Base-by-base conservation (phyloP, 169 alveolate genomes). In the Cyclospora cayetanensis region DNA sequence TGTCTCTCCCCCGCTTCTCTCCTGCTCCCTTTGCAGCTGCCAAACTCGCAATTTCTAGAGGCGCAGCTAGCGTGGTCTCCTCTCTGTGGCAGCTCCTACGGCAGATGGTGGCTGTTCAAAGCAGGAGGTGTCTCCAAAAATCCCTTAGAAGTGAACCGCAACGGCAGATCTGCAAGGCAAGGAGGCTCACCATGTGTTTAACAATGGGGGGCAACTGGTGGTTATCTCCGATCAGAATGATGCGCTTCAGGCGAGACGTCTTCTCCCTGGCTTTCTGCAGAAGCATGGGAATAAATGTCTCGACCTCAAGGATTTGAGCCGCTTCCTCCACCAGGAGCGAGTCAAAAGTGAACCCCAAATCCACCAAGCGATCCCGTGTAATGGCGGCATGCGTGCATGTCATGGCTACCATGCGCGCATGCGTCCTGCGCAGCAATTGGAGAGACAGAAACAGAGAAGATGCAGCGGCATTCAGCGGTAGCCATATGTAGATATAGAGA, bases 301-400 rank as follows among this genome's bases (percentile, higher is more conserved):
- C 99, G 29, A 87, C 88, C 66, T 94, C 96, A 90, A 96, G 76
- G 37, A 97, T 95, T 94, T 97, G 99, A 0, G 98, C 98, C 18
- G 98, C 96, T 88, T 97, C 99, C 89, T 97, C 99, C 90, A 97
- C 94, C 43, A 97, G 94, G 74, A 97, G 92, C 65, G 94, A 96
- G 94, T 95, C 97, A 89, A 96, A 97, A 74, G 95, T 94, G 90
- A 97, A 95, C 53, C 90, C 90, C 68, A 94, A 66, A 41, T 92
- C 92, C 74, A 97, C 90, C 83, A 97, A 93, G 55, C 94, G 95
- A 93, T 96, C 97, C 68, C 98, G 94, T 42, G 97, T 97, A 39
- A 97, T 93, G n/a, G 99, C 98, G 7, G 99, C 99, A 90, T 97
- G 99, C 46, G 99, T 98, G 87, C 99, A 97, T 20, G 99, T 98